Evolutionary conservation across 2,329 filamentous ascomycete species (phyloP).

Genomic region (Talaromyces sp.): DNA sequence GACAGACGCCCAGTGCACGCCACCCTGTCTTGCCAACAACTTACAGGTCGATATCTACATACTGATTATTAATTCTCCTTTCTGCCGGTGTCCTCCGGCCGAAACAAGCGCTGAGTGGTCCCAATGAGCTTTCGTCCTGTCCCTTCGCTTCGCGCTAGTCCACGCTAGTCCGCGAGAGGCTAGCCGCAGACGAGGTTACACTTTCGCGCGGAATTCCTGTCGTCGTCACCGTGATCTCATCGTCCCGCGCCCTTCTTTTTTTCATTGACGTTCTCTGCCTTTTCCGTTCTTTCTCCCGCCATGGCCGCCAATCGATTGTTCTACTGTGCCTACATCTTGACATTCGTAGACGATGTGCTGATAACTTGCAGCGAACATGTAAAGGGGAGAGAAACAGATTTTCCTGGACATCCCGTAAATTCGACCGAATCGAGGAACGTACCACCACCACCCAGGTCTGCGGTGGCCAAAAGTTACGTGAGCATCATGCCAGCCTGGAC

Average conservation of each 20-base stretch:
- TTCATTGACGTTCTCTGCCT: not conserved
- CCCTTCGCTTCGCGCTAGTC: not conserved
- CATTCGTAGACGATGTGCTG: not conserved
- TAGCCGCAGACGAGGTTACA: constrained; percentile 1
- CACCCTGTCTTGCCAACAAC: not conserved
- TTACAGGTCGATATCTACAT: not conserved
- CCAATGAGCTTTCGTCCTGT: not conserved
- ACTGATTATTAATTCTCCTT: not conserved
- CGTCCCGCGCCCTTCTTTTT: not conserved
- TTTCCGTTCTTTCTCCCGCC: not conserved
- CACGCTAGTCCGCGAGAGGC: not conserved
- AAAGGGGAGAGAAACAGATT: not conserved
- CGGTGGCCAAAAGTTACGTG: constrained; percentile 10
- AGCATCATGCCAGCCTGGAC: constrained; percentile 1
- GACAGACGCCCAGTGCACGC: not conserved
- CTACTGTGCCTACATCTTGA: not conserved
- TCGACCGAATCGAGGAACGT: not conserved
- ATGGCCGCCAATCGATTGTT: not conserved
- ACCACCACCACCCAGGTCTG: not conserved
- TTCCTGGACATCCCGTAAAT: not conserved
- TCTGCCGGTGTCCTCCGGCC: not conserved
- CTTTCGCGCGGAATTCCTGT: constrained; percentile 19
- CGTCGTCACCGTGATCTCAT: constrained; percentile 43
- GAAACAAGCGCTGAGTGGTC: constrained; percentile 6
- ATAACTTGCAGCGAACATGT: not conserved